These are phyloP conservation scores for Mortierella antarctica DNA, from an alignment of 192 early-diverging fungal genomes.

Conservation along the genomic window DNA sequence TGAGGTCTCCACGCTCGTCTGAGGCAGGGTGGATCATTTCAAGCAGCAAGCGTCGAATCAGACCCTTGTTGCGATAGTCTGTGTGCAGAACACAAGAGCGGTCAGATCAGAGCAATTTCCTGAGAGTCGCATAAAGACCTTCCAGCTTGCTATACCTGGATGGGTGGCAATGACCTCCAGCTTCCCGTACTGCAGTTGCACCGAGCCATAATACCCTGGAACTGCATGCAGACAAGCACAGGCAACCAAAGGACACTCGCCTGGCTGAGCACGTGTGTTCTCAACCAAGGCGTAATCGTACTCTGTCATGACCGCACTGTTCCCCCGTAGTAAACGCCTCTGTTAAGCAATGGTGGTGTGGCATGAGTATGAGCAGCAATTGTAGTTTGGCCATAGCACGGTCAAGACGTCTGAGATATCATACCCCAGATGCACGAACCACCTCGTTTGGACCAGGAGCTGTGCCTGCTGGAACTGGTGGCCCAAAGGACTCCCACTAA, in stretches of 20 bases:
- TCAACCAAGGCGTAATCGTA: conserved; percentile 17
- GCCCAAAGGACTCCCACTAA: neutral
- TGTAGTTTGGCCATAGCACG: neutral
- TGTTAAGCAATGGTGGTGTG: neutral
- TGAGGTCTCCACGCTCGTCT: conserved; percentile 5
- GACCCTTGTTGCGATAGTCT: conserved; percentile 19
- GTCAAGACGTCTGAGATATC: neutral
- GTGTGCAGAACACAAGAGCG: too few species aligned
- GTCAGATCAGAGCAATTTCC: too few species aligned
- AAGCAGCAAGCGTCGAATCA: conserved; percentile 9
- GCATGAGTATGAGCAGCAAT: neutral
- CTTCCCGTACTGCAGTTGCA: conserved; percentile 1
- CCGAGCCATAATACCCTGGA: conserved; percentile 4
- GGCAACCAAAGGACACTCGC: conserved; percentile 5
- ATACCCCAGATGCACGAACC: neutral
- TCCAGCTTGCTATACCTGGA: neutral
- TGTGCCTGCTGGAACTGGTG: neutral
- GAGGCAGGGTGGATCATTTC: conserved; percentile 19
- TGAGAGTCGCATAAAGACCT: too few species aligned
- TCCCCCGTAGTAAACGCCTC: conserved; percentile 10
- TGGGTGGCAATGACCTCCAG: conserved; percentile 2
- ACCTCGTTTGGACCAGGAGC: neutral
- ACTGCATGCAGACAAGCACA: neutral
- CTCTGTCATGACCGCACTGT: conserved; percentile 4
- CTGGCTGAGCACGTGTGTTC: neutral